Base-by-base conservation (phyloP, 1,284 basidiomycete genomes). In the Malassezia dermatis region DNA sequence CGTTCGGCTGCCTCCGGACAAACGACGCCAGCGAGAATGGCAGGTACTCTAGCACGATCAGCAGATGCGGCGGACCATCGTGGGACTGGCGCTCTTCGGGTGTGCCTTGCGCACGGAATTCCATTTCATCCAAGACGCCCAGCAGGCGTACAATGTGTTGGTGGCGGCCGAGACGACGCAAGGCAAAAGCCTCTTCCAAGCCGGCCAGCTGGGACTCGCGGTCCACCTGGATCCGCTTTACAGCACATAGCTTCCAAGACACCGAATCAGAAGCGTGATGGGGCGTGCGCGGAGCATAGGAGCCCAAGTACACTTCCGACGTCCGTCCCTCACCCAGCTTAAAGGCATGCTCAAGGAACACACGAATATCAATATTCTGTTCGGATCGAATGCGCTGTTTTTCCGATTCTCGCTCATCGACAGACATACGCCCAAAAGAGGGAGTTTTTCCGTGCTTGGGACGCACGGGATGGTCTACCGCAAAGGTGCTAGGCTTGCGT, bases 161-260 rank as follows among this genome's bases (percentile, higher is more conserved):
- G 59, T 73, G 70, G 8, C 47, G 37, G 1, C 71, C 71, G 6
- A 73, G 56, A 21, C 67, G 56, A 19, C 71, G 59, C 17, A 73
- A 56, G 3, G 70, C 70, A 54, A 71, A 73, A 1, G 63, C 71
- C 55, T 73, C 71, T 35, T 72, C 70, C 3, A 73, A 56, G 4
- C 69, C 71, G 0, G 72, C 59, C 13, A 71, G 53, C 48, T 73
- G 68, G 11, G 62, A 63, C 35, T 69, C 64, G n/a, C 63, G 63
- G 41, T 73, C 69, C 1, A 66, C 60, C 42, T 73, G 67, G 1
- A 71, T 56, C 8, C 71, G 63, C 39, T 73, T 73, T 48, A 71
- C 55, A n/a, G 71, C 71, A 46, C 71, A 73, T 3, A 73, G 59
- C 24, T 59, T 46, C 69, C 69, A 73, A 8, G 53, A 26, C 0